Evolutionary conservation across 306 rosid species (phyloP).

Genomic region (Geum urbanum): DNA sequence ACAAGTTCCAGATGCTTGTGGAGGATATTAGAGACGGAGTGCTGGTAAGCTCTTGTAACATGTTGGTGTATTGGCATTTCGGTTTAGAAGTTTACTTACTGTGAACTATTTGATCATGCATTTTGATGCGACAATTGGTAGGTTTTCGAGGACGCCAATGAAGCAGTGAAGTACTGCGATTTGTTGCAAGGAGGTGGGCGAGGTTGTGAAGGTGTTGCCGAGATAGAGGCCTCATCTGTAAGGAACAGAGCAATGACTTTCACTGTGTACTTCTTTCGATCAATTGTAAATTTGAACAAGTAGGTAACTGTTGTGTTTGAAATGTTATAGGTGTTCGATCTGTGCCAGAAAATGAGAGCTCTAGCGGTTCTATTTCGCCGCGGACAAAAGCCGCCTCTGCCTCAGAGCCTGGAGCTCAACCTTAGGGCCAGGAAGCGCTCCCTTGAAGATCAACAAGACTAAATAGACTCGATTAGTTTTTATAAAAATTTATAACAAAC

Average conservation of each 20-base stretch:
- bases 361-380: conserved; percentile 92
- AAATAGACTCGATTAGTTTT: not conserved
- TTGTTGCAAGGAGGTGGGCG: conserved; percentile 86
- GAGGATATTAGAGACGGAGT: conserved; percentile 97
- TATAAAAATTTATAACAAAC: conserved; percentile 22
- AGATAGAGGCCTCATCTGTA: conserved; percentile 96
- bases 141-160: conserved; percentile 95
- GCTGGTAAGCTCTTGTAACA: conserved; percentile 45
- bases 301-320: conserved; percentile 3
- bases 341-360: conserved; percentile 84
- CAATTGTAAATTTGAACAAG: not conserved
- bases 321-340: conserved; percentile 67
- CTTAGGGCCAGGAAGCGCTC: conserved; percentile 78
- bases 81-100: not conserved
- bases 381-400: conserved; percentile 88
- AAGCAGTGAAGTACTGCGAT: conserved; percentile 87
- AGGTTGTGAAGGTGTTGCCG: conserved; percentile 97
- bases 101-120: not conserved
- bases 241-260: conserved; percentile 19
- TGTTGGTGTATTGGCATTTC: not conserved
- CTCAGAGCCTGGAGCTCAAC: conserved; percentile 80
- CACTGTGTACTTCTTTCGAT: not conserved
- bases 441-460: conserved; percentile 83
- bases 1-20: conserved; percentile 87
- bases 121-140: conserved; percentile 16